A percentile compares a stretch with the other conserved stretches of the same genome.
Evolutionary conservation across 192 early-diverging fungal species (phyloP).

Genomic region (Paraglomus brasilianum): DNA sequence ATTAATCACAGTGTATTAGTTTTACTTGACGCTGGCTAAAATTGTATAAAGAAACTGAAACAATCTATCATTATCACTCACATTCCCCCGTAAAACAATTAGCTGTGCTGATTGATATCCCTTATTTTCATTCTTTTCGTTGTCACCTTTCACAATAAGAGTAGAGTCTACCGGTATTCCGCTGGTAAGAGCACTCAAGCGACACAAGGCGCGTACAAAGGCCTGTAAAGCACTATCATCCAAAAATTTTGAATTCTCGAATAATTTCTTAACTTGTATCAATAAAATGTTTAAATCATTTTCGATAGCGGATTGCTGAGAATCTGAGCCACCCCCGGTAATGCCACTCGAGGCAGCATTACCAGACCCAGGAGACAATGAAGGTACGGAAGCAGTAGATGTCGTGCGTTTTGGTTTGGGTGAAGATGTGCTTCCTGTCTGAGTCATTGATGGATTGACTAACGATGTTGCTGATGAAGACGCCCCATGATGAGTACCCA

Average conservation of each 20-base stretch:
- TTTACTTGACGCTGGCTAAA: neutral
- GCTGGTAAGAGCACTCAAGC: conserved; percentile 54
- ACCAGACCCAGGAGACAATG: neutral
- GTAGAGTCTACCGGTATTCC: conserved; percentile 40
- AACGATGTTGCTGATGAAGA: conserved; percentile 30
- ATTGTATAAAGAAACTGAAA: neutral
- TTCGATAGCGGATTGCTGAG: conserved; percentile 43
- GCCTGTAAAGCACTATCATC: conserved; percentile 58
- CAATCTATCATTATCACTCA: conserved; percentile 21
- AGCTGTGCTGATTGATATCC: conserved; percentile 35
- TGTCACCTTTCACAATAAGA: neutral
- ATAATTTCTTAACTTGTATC: conserved; percentile 62
- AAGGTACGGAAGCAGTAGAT: neutral
- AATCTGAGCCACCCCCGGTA: neutral
- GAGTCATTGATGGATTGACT: neutral
- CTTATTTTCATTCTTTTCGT: conserved; percentile 31
- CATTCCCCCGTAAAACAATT: conserved; percentile 39
- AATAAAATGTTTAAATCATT: conserved; percentile 47
- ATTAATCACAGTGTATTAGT: too few species aligned
- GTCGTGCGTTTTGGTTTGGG: conserved; percentile 14
- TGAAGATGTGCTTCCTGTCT: neutral
- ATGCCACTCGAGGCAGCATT: neutral
- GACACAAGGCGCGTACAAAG: conserved; percentile 68
- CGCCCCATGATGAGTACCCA: conserved; percentile 30
- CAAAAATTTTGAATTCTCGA: conserved; percentile 63